Evolutionary conservation across 164 flowering plant genomes (phyloP).

Genomic region (Amborella trichopoda): DNA sequence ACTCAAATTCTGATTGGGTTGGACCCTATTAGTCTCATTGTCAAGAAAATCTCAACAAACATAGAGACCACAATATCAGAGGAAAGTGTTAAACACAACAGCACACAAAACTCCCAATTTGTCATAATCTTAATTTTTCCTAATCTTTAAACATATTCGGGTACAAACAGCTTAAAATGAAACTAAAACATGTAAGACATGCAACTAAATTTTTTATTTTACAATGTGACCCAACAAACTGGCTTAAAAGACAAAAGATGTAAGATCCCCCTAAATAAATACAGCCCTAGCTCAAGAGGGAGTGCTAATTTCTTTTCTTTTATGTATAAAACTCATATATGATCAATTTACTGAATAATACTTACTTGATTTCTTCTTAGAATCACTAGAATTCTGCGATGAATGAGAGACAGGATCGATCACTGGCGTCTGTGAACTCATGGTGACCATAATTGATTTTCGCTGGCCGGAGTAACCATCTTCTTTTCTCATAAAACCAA

Average conservation of each 20-base stretch:
- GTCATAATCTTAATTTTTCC: too few species aligned
- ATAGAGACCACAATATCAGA: neutral
- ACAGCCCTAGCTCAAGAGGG: neutral
- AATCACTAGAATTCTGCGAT: slow-evolving; percentile 26
- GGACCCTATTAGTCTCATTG: too few species aligned
- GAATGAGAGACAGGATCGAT: slow-evolving; percentile 38
- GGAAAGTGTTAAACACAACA: neutral
- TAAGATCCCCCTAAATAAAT: neutral
- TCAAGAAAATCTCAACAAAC: too few species aligned
- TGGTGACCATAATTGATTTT: slow-evolving; percentile 30
- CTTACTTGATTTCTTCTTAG: slow-evolving; percentile 69
- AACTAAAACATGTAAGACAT: neutral
- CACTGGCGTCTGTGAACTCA: slow-evolving; percentile 43
- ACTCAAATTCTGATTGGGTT: too few species aligned
- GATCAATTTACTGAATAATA: neutral
- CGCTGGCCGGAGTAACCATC: slow-evolving; percentile 9
- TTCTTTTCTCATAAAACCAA: slow-evolving; percentile 15
- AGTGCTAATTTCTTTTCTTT: too few species aligned
- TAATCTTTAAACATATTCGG: too few species aligned
- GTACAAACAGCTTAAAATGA: neutral
- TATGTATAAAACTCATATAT: too few species aligned
- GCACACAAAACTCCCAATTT: neutral
- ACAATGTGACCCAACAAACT: too few species aligned
- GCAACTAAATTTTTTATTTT: neutral
- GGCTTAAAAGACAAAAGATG: neutral